Evolutionary conservation across 2,329 filamentous ascomycete genomes (phyloP).

Genomic region (Monilinia fructicola): DNA sequence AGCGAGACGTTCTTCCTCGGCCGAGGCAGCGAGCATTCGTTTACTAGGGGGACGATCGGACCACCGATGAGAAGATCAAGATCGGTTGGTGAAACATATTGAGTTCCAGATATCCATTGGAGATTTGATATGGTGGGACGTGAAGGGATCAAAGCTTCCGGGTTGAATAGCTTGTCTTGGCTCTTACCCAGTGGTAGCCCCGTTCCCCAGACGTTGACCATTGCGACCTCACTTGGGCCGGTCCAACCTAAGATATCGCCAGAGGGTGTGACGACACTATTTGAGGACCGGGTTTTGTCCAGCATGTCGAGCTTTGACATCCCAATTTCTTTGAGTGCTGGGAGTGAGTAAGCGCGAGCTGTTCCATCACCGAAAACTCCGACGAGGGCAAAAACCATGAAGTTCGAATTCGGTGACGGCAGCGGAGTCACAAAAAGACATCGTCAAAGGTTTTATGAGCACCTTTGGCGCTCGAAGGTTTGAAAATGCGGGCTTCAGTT

Average conservation of each 20-base stretch:
- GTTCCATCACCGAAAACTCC: conserved; percentile 82
- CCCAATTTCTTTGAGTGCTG: conserved; percentile 80
- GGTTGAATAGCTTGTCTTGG: conserved; percentile 77
- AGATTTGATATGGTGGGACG: conserved; percentile 92
- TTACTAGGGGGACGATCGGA: conserved; percentile 85
- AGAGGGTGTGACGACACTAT: conserved; percentile 69
- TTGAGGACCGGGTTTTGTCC: conserved; percentile 69
- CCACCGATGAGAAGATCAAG: conserved; percentile 90
- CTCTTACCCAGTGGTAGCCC: conserved; percentile 62
- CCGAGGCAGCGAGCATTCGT: conserved; percentile 78
- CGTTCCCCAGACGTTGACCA: conserved; percentile 82
- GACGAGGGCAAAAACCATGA: conserved; percentile 75
- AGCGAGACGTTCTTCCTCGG: conserved; percentile 67
- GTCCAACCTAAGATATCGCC: conserved; percentile 88
- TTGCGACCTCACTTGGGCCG: conserved; percentile 78
- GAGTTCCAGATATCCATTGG: conserved; percentile 95
- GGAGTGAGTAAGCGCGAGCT: conserved; percentile 81
- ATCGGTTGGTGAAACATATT: conserved; percentile 82
- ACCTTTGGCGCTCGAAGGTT: conserved; percentile 81
- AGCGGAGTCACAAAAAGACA: conserved; percentile 73
- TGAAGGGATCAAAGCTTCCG: conserved; percentile 68
- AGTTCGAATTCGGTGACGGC: conserved; percentile 72
- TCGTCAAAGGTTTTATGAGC: conserved; percentile 88
- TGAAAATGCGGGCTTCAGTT: conserved; percentile 81
- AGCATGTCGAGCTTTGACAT: conserved; percentile 65